Evolutionary conservation across 2,329 filamentous ascomycete species (phyloP).

Genomic region (Penicillium sp.): DNA sequence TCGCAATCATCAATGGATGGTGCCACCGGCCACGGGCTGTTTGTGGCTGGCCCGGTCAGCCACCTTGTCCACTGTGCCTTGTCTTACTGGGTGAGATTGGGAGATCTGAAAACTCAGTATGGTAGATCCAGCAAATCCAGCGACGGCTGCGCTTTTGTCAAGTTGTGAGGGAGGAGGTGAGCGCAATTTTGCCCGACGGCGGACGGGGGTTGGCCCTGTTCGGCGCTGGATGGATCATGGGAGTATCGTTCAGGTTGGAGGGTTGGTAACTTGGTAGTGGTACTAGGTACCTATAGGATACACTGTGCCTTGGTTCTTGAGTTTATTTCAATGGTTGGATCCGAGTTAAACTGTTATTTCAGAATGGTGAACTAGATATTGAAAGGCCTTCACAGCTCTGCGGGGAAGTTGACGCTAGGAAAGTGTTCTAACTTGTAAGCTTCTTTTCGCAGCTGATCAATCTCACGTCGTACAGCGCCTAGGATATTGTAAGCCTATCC

Average conservation of each 20-base stretch:
- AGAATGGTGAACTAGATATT: background rate
- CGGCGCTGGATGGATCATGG: background rate
- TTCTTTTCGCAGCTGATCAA: background rate
- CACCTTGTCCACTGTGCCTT: background rate
- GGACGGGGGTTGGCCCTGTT: background rate
- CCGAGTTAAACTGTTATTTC: background rate
- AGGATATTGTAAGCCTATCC: background rate
- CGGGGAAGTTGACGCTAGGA: too few species aligned
- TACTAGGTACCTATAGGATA: background rate
- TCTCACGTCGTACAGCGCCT: background rate
- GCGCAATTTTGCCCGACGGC: slow-evolving; percentile 1
- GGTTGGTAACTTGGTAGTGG: background rate
- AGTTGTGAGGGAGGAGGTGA: background rate
- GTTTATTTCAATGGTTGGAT: background rate
- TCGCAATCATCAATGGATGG: background rate
- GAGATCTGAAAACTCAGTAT: background rate
- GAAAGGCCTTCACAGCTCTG: too few species aligned
- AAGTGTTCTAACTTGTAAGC: too few species aligned
- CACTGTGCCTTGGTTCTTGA: background rate
- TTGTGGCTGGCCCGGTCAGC: background rate
- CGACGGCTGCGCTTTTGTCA: background rate
- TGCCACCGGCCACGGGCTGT: background rate
- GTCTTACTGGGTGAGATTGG: background rate
- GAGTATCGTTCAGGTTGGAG: too few species aligned
- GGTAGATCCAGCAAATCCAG: background rate